phyloP scores from a whole-genome alignment of 225 moss, liverwort and hornwort genomes.

The Antitrichia curtipendula region DNA sequence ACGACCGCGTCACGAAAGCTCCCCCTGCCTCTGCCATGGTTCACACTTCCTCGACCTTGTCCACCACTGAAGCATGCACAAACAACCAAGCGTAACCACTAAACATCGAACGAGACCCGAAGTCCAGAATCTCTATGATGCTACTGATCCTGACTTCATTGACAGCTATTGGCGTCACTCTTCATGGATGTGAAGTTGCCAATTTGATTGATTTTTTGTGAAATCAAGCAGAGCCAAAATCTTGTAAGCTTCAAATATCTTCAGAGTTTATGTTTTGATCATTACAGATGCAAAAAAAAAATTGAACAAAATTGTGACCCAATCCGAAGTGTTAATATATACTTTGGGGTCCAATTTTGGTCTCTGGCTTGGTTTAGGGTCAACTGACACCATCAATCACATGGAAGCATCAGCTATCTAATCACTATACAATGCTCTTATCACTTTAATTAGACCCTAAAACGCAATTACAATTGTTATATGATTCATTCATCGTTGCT shows the following conservation, averaged over 20 bases:
- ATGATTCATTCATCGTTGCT: background rate
- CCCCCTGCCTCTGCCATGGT: slow-evolving; percentile 92
- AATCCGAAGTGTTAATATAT: background rate
- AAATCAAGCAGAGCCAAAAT: background rate
- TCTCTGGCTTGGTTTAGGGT: background rate
- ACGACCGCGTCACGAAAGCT: slow-evolving; percentile 80
- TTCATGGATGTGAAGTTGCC: background rate
- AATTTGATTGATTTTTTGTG: background rate
- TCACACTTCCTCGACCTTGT: background rate
- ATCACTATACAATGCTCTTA: background rate
- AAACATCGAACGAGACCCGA: background rate
- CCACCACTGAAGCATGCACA: background rate
- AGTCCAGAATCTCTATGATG: background rate
- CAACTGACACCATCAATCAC: background rate
- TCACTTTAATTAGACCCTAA: background rate
- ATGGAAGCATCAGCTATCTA: background rate
- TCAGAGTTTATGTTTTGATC: background rate
- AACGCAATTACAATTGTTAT: background rate
- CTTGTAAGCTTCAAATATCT: background rate
- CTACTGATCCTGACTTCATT: background rate
- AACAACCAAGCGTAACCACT: background rate
- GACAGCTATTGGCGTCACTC: background rate
- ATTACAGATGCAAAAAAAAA: background rate
- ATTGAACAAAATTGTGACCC: background rate
- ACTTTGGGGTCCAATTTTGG: background rate